A percentile compares a stretch with the other conserved stretches of the same genome.
Evolutionary conservation across 2,329 filamentous ascomycete genomes (phyloP).

Genomic region (Stagonosporopsis vannaccii): DNA sequence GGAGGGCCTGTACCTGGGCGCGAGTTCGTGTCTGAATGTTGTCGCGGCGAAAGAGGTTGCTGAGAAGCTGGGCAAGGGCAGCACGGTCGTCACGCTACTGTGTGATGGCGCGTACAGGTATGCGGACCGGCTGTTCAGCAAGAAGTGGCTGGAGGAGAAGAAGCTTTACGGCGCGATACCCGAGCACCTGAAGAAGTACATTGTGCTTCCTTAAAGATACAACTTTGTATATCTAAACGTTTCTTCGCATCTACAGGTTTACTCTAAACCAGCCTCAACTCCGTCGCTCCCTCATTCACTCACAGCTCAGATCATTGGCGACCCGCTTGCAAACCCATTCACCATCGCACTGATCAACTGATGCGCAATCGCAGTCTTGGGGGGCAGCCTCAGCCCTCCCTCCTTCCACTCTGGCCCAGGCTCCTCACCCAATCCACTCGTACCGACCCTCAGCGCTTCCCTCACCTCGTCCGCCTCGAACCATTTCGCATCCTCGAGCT

Average conservation of each 20-base stretch:
- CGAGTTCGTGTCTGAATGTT: conserved; percentile 92
- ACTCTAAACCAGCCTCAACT: conserved; percentile 1
- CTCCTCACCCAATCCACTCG: conserved; percentile 70
- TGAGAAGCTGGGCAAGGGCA: conserved; percentile 83
- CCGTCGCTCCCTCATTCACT: not conserved
- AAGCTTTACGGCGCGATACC: conserved; percentile 82
- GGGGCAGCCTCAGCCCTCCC: conserved; percentile 80
- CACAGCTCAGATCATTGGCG: conserved; percentile 50
- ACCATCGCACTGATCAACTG: conserved; percentile 82
- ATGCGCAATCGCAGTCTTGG: conserved; percentile 89
- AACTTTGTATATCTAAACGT: not conserved
- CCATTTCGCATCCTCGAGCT: conserved; percentile 91
- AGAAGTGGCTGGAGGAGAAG: conserved; percentile 89
- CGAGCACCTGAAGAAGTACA: conserved; percentile 87
- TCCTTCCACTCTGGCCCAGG: conserved; percentile 74
- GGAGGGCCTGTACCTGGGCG: conserved; percentile 93
- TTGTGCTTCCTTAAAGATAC: conserved; percentile 74
- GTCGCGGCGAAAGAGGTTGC: conserved; percentile 94
- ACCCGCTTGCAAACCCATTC: conserved; percentile 71
- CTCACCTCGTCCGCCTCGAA: conserved; percentile 81
- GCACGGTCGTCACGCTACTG: conserved; percentile 91
- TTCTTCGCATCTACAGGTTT: conserved; percentile 3
- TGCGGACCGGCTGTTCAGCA: conserved; percentile 90
- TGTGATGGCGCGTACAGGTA: conserved; percentile 98
- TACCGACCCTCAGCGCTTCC: conserved; percentile 73